These are phyloP conservation scores for Neonothopanus nambi DNA, from an alignment of 1,284 basidiomycete species.

Conservation along the genomic window DNA sequence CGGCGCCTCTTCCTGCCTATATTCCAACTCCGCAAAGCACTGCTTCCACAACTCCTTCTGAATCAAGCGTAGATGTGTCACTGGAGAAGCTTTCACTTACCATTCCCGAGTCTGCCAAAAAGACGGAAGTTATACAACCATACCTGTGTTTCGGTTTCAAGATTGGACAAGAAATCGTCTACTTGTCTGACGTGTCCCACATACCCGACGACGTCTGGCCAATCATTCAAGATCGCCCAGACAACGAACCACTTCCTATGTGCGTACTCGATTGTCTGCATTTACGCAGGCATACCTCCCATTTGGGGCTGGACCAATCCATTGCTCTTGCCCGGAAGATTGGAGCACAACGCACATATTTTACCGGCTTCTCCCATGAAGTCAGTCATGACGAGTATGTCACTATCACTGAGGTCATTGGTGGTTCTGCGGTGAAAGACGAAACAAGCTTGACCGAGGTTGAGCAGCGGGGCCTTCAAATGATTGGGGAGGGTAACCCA, in stretches of 20 bases:
- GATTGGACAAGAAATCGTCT: constrained; percentile 60
- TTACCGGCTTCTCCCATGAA: constrained; percentile 73
- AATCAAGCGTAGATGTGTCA: constrained; percentile 14
- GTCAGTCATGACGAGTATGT: constrained; percentile 70
- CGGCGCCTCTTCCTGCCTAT: constrained; percentile 38
- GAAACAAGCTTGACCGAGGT: constrained; percentile 33
- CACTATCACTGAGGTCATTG: constrained; percentile 53
- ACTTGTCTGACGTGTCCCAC: constrained; percentile 74
- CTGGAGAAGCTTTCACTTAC: constrained; percentile 11
- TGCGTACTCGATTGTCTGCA: constrained; percentile 74
- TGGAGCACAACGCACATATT: constrained; percentile 59
- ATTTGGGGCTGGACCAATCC: constrained; percentile 67
- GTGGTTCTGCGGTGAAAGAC: constrained; percentile 33
- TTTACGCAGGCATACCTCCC: constrained; percentile 62
- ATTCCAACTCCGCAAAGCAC: constrained; percentile 44
- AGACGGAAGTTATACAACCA: constrained; percentile 43
- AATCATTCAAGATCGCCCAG: constrained; percentile 37
- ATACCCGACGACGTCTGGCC: constrained; percentile 72
- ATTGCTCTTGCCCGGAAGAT: constrained; percentile 54
- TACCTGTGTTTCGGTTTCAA: constrained; percentile 78
- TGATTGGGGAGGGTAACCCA: constrained; percentile 45
- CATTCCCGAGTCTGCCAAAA: constrained; percentile 19
- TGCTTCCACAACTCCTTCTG: constrained; percentile 10
- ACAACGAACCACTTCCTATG: constrained; percentile 43
- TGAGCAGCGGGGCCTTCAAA: constrained; percentile 42